Evolutionary conservation across 805 yeast species (phyloP), one percentile per base, ranked within the genome.

Genomic region (Ogataea populi-albae): DNA sequence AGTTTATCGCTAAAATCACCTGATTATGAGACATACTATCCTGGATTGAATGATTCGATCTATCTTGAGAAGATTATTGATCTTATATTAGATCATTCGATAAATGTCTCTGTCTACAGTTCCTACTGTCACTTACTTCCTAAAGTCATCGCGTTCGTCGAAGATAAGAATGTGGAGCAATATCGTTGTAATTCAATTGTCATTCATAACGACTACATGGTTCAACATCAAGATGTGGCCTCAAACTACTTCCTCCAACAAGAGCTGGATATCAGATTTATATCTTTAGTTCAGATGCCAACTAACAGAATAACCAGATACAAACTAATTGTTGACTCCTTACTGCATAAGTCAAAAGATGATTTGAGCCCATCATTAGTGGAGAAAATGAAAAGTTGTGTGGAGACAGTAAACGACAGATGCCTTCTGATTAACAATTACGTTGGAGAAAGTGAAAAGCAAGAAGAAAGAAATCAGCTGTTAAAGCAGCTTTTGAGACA

Each of bases 211-310:
- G 47, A 56, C 61, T 50, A 56, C 51, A 34, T 57, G 53, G 22
- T 54, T 44, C 41, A 55, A 42, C 45, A 44, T 19, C 40, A 37
- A 27, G 39, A 40, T 24, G 40, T 41, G 11, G 44, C 44, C 14
- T 32, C 42, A n/a, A 50, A 26, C 42, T 48, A 35, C 65, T 68
- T 16, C 56, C 57, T 61, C 57, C 66, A 73, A 41, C 65, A 68
- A 4, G 46, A 45, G 3, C 47, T 66, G 48, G 85, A 79, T 50
- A 59, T 76, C 18, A 69, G 82, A 4, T 74, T 79, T 32, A 47
- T 54, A 21, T 76, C 82, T 0, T 61, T 78, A 42, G 54, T 74
- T 19, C 79, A 75, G 46, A 68, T 66, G 53, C 83, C 85, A 3
- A 61, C 75, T 8, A 55, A 69, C 26, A 54, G 83, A 43, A 59